These are phyloP conservation scores for Anisodus acutangulus DNA, from an alignment of 257 asterid genomes.

Conservation along the genomic window DNA sequence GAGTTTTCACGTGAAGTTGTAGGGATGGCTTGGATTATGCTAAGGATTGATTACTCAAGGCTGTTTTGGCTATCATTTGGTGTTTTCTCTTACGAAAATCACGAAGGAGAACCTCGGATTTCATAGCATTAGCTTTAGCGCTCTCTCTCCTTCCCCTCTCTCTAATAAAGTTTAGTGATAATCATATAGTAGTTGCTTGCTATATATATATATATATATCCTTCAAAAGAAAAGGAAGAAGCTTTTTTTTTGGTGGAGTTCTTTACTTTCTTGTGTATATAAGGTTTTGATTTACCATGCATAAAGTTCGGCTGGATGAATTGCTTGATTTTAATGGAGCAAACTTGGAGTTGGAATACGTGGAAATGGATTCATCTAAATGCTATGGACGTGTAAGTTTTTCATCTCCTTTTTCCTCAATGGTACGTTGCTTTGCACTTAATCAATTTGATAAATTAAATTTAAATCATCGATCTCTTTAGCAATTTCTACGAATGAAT, in stretches of 20 bases:
- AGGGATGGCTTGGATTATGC: slow-evolving; percentile 79
- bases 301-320: slow-evolving; percentile 38
- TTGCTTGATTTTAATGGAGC: slow-evolving; percentile 44
- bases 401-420: not conserved
- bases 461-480: not conserved
- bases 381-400: slow-evolving; percentile 84
- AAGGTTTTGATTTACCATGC: slow-evolving; percentile 43
- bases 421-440: not conserved
- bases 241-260: not conserved
- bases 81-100: slow-evolving; percentile 76
- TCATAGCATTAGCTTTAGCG: slow-evolving; percentile 41
- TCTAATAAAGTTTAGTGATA: slow-evolving; percentile 17
- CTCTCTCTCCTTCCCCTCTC: not conserved
- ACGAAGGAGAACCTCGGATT: slow-evolving; percentile 85
- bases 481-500: not conserved
- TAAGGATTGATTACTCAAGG: slow-evolving; percentile 76
- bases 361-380: slow-evolving; percentile 74
- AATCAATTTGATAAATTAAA: not conserved
- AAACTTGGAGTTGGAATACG: slow-evolving; percentile 49
- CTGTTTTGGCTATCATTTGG: slow-evolving; percentile 77
- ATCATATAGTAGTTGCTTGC: not conserved
- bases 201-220: not conserved
- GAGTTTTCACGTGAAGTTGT: slow-evolving; percentile 49
- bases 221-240: slow-evolving; percentile 18
- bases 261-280: not conserved